phyloP scores from a whole-genome alignment of 345 rosid species.

The Lepidium sativum region DNA sequence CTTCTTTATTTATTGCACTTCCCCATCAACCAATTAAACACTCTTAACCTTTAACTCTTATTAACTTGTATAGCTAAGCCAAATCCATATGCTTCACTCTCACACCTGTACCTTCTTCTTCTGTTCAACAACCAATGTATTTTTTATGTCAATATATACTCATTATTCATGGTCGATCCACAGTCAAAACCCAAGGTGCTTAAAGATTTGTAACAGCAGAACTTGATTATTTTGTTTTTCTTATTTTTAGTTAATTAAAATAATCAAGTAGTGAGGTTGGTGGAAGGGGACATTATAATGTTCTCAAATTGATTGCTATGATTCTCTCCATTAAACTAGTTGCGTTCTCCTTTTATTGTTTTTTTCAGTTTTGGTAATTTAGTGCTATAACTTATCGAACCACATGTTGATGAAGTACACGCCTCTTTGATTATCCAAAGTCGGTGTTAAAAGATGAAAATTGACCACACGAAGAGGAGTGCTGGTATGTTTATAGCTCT shows the following conservation, averaged over 20 bases:
- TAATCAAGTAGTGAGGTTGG: background rate
- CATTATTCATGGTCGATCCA: too few relatives aligned
- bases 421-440: background rate
- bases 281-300: background rate
- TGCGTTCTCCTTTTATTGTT: background rate
- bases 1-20: constrained; percentile 18
- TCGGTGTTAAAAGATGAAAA: background rate
- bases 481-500: background rate
- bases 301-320: background rate
- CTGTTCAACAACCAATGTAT: background rate
- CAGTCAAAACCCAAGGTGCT: too few relatives aligned
- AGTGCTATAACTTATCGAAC: background rate
- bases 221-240: background rate
- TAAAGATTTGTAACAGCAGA: too few relatives aligned
- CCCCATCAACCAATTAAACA: constrained; percentile 14
- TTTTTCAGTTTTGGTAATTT: background rate
- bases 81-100: background rate
- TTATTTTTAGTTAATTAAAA: background rate
- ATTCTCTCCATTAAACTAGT: background rate
- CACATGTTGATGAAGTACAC: background rate
- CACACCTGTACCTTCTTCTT: background rate
- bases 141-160: too few relatives aligned
- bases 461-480: background rate
- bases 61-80: background rate
- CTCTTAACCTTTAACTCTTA: background rate